Conservation (phyloP, 2,329 filamentous ascomycete genomes). For the Scleromitrula shiraiana region DNA sequence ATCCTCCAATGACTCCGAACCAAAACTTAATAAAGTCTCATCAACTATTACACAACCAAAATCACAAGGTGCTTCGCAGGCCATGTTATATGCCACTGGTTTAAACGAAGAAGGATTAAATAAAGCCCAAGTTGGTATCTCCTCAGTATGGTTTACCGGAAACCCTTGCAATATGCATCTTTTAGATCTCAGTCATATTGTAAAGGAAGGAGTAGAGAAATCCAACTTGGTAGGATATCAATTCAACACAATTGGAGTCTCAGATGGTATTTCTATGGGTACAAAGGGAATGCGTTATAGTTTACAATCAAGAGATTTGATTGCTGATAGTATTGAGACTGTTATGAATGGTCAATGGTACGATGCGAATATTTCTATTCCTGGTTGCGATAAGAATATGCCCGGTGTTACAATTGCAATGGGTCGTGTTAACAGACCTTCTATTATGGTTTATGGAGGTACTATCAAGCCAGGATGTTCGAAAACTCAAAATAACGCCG, state of each 20-base stretch:
- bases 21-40: slow-evolving; percentile 73
- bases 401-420: slow-evolving; percentile 87
- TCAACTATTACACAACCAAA: slow-evolving; percentile 88
- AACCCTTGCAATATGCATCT: slow-evolving; percentile 99
- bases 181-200: slow-evolving; percentile 56
- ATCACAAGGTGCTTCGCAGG: slow-evolving; percentile 95
- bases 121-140: slow-evolving; percentile 96
- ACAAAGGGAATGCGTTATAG: slow-evolving; percentile 96
- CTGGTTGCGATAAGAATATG: slow-evolving; percentile 99
- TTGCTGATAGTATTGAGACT: slow-evolving; percentile 96
- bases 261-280: slow-evolving; percentile 96
- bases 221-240: slow-evolving; percentile 86
- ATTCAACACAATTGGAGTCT: slow-evolving; percentile 98
- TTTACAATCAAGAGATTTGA: slow-evolving; percentile 89
- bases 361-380: slow-evolving; percentile 92
- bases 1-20: slow-evolving; percentile 26
- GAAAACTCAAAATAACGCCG: slow-evolving; percentile 58
- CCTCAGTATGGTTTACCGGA: slow-evolving; percentile 94
- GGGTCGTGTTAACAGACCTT: slow-evolving; percentile 88
- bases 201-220: slow-evolving; percentile 58
- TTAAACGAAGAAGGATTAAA: slow-evolving; percentile 79
- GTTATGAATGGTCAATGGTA: slow-evolving; percentile 99
- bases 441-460: slow-evolving; percentile 96
- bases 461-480: slow-evolving; percentile 89
- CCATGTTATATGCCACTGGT: slow-evolving; percentile 96